Percentiles rank a stretch among this genome's conserved stretches.
phyloP scores from a whole-genome alignment of 2,329 filamentous ascomycete genomes.

The Alternaria sp. region DNA sequence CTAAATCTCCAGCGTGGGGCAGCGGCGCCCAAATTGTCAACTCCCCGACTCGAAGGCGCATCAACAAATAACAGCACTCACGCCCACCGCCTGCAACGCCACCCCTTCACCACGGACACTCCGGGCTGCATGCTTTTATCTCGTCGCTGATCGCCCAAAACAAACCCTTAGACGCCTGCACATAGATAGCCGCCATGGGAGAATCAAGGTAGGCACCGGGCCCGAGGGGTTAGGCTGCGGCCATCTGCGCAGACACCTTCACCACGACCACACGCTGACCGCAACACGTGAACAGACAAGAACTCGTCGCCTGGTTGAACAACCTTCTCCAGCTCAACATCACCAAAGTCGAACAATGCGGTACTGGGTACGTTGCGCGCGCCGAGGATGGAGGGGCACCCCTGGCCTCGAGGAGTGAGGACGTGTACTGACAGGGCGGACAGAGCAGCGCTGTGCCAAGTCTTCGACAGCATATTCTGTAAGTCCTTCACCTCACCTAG shows the following conservation, averaged over 20 bases:
- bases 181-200: conserved; percentile 57
- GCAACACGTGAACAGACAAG: conserved; percentile 71
- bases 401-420: conserved; percentile 1
- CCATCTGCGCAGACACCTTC: conserved; percentile 12
- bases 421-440: conserved; percentile 25
- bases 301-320: conserved; percentile 96
- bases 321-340: conserved; percentile 97
- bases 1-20: conserved; percentile 21
- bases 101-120: conserved; percentile 2
- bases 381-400: conserved; percentile 15
- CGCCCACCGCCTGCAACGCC: not conserved
- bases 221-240: conserved; percentile 3
- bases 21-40: conserved; percentile 24
- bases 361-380: conserved; percentile 78
- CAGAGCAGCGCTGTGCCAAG: conserved; percentile 93
- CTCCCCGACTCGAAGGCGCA: conserved; percentile 20
- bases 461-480: conserved; percentile 98
- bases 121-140: conserved; percentile 10
- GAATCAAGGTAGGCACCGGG: conserved; percentile 68
- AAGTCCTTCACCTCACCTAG: conserved; percentile 35
- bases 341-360: conserved; percentile 98
- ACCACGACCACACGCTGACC: conserved; percentile 24
- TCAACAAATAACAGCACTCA: conserved; percentile 35
- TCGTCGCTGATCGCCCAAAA: conserved; percentile 6
- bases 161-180: conserved; percentile 1